Base-by-base conservation (phyloP, 441 rosid genomes). In the Erodium trifolium region DNA sequence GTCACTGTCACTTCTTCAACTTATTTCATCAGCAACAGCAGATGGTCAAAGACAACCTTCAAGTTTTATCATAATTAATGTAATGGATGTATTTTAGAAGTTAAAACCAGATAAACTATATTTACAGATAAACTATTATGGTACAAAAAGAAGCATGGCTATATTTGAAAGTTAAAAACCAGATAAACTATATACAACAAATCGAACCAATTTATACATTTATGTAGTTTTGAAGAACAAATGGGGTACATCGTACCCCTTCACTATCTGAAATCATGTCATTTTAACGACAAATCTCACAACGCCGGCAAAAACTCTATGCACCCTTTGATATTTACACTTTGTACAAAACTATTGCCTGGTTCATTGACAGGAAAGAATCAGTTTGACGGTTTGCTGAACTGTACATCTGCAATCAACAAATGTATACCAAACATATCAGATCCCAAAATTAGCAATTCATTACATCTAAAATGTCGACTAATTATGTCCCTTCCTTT, bases 361-460 rank as follows among this genome's bases (percentile, higher is more conserved):
- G 51, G 45, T 65, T 39, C 70, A 67, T 3, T 78, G 63, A 37
- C 34, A 73, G 74, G 64, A 85, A 83, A 77, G 74, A 83, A 80
- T 80, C 70, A 65, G 64, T 37, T 71, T 14, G 63, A 72, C 51
- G 63, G 45, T 18, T 67, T 23, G 41, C 43, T 45, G 0, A 45
- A 39, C 82, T 70, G 79, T 80, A 77, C 78, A 76, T 77, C 90
- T 86, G 85, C 66, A 63, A 29, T 31, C 82, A 72, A 77, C 59
- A 49, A 71, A 72, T 11, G n/a, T 19, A 49, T 1, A 67, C 16
- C 49, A 18, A 47, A 16, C 31, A 11, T 29, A 68, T 41, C 14
- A 63, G 12, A 29, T 69, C 51, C 12, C n/a, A 37, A 37, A 37
- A 37, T 37, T 37, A 37, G 41, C 41, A 37, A 37, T 37, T 37